Evolutionary conservation across 148 eudicot species (phyloP), one percentile per base, ranked within the genome.

Genomic region (Heliosperma pusillum): DNA sequence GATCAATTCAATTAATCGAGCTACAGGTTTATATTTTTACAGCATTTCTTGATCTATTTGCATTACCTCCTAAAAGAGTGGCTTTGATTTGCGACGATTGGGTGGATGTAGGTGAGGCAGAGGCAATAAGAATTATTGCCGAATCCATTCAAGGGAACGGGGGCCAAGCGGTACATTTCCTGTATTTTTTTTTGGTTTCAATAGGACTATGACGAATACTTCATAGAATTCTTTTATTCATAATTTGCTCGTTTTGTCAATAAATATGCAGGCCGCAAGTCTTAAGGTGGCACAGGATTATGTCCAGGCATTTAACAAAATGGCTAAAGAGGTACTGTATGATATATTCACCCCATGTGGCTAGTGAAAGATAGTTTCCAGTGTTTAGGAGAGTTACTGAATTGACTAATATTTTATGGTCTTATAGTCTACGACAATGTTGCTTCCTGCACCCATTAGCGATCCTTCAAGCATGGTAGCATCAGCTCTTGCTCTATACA

Each of bases 221-320:
- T 3, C 26, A n/a, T 45, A 15, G 13, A 13, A 50, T 42, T 33
- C 21, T 1, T 73, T 44, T 12, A 13, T n/a, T 73, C 11, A 69
- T 16, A 6, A 36, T 62, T 16, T 16, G 42, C 9, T 36, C 52
- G 24, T 66, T 42, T 56, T 69, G n/a, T 42, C 33, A 53, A 75
- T 82, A 76, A 53, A 75, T 82, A 76, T 79, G 76, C 87, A 94
- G 98, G 97, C 98, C 33, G 98, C 97, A 55, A 86, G 91, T 69
- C 82, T 95, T 57, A 90, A 90, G 77, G 69, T 95, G 83, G 97
- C 98, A 4, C 92, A 89, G 76, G 92, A 90, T 60, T 95, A 92
- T 83, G 78, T 95, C 30, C 84, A 88, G n/a, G 98, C 98, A 47
- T 95, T 88, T 29, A 76, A 87, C 70, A 82, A 78, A 47, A 52